Evolutionary conservation across 257 asterid species (phyloP), one percentile per base, ranked within the genome.

Genomic region (Plantago elongata): DNA sequence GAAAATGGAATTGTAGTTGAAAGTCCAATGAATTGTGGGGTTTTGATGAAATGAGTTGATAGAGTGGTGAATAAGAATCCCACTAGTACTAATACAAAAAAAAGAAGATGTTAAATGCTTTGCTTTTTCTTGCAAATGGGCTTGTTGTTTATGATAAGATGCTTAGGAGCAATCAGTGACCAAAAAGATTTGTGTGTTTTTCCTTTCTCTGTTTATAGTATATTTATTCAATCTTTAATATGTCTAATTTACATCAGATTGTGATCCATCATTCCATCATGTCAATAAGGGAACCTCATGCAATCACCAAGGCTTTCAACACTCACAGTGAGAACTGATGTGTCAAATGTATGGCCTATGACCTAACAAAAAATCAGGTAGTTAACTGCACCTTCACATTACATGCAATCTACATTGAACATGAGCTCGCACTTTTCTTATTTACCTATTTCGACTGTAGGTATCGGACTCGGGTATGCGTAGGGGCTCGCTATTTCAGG

Each of bases 11-110:
- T 22, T 22, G n/a, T 54, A n/a, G 13, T 67, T 56, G 59, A 57
- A 50, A 27, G 18, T 55, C 40, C 45, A 73, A 69, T 73, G 63
- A 54, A 12, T 11, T 46, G 81, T 71, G 76, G 80, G 82, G 89
- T 77, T 80, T 66, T 55, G 54, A 66, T 59, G 76, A 67, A 72
- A 70, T 69, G 69, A 72, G 70, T 66, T 69, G 77, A 71, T 61
- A 82, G 54, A 57, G 83, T 75, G 79, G 78, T 82, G 87, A 84
- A 84, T 76, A 69, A 84, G 95, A 86, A 89, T 83, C 86, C 88
- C 91, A 86, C 97, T 70, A 73, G 79, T 81, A 84, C 96, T 82
- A 74, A 76, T 64, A 44, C 74, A 52, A 62, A 70, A 74, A 69
- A 58, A 54, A 18, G 9, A 54, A 16, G 8, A 18, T 6, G 9